Evolutionary conservation across 306 rosid species (phyloP), one percentile per base, ranked within the genome.

Genomic region (Dryas octopetala): DNA sequence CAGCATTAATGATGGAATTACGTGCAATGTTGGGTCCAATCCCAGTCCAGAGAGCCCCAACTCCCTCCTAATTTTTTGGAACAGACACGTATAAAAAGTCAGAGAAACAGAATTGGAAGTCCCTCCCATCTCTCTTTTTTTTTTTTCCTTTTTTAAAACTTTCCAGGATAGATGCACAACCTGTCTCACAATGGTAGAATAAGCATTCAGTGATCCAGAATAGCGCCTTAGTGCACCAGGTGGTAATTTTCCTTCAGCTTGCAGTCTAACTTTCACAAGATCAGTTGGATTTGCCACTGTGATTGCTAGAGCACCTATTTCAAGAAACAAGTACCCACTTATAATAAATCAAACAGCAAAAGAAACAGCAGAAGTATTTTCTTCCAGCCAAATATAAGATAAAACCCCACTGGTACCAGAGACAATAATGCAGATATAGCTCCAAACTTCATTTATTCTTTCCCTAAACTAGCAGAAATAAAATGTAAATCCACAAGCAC

Each of bases 251-350:
- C 98, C 98, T 84, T 91, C 97, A 50, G 97, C 91, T 81, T 95
- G 97, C 79, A 95, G 98, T 83, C 98, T 87, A 70, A 95, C 97
- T 78, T 95, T 95, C 63, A 91, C 97, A 71, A 95, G 98, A 83
- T 91, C 97, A 44, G 98, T 95, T 60, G 97, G 98, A 89, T 95
- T 95, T 66, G 98, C 98, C 32, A 95, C 63, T 0, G 87, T 54
- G 81, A 95, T 95, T 65, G 77, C 98, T 50, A 95, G 60, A 68
- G 97, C 98, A 78, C 98, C 98, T 95, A 74, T 82, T 23, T 58
- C 52, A 69, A 6, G 46, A 58, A 26, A 82, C 48, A 73, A 80
- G 62, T 12, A 70, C 23, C 60, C 43, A 48, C 64, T 65, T 3
- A 75, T 10, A 43, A 54, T 32, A 32, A n/a, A 45, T 1, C 50